Base-by-base conservation (phyloP, 1,139 yeast species). In the Kodamaea derodonti region DNA sequence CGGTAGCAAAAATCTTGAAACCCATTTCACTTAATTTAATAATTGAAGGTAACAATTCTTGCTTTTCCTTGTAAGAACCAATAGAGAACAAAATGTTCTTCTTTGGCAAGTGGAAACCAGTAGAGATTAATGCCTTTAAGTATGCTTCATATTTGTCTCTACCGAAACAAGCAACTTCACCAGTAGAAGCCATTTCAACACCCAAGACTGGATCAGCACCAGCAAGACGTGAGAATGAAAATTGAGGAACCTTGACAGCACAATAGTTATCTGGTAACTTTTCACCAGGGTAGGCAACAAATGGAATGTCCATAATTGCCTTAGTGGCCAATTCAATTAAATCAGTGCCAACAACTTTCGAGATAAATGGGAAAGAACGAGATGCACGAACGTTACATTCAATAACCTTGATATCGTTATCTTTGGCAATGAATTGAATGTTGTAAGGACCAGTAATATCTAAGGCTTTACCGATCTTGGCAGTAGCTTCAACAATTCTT, bases 101-200 rank as follows among this genome's bases (percentile, higher is more conserved):
- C 78, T 86, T 86, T 53, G 98, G 98, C 48, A 90, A 71, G 56
- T 80, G 81, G 79, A 94, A 88, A 23, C 98, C 98, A 42, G 97
- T 87, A 13, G 98, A 88, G 42, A 92, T 73, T 61, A 92, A 75
- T 26, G 97, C 84, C 69, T 94, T 92, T 66, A 94, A 69, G 69
- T 94, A 94, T 22, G 98, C 98, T 68, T 94, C 98, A 56, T 88
- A 88, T 65, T 92, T 90, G 74, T 92, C 83, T 58, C 75, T 87
- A 55, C 98, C 99, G 59, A 94, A 90, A 46, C 95, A 80, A 35
- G 99, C 99, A 54, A 92, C 98, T 67, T 92, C 98, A 76, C 98
- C 98, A 43, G 98, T 92, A 18, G 97, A 90, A 25, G 98, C 97
- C 98, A 92, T 92, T 67, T 92, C 98, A 49, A 92, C 98, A 66